Conservation (phyloP, 768 basidiomycete species). For the Inosperma sp. region DNA sequence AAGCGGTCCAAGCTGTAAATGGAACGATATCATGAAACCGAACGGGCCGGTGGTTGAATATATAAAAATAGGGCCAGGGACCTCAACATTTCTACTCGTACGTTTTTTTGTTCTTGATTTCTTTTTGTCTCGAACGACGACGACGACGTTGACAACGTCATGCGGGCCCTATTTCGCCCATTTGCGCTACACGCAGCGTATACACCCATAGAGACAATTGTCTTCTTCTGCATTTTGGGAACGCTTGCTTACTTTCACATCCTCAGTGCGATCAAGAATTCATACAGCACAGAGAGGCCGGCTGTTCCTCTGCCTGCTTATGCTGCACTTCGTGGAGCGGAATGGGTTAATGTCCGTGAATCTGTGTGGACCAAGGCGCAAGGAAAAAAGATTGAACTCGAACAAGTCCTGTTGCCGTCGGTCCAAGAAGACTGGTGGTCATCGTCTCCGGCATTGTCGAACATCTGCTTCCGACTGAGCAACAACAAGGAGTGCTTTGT, state of each 20-base stretch:
- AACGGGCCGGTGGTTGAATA: too few relatives aligned
- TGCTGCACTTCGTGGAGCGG: slow-evolving; percentile 46
- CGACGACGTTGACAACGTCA: too few relatives aligned
- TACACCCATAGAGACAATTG: slow-evolving; percentile 85
- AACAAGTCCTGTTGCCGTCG: slow-evolving; percentile 43
- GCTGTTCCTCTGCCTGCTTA: slow-evolving; percentile 47
- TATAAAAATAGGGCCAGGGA: too few relatives aligned
- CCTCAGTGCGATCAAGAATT: slow-evolving; percentile 80
- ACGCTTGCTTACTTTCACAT: slow-evolving; percentile 96
- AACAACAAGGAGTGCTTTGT: slow-evolving; percentile 19
- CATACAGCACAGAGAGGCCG: slow-evolving; percentile 46
- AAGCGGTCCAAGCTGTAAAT: too few relatives aligned
- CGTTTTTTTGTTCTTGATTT: too few relatives aligned
- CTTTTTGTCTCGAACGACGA: too few relatives aligned
- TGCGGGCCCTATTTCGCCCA: slow-evolving; percentile 62
- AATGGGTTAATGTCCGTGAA: slow-evolving; percentile 63
- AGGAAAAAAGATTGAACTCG: slow-evolving; percentile 26
- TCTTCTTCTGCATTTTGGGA: slow-evolving; percentile 81
- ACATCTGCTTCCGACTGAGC: too few relatives aligned
- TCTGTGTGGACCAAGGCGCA: slow-evolving; percentile 40
- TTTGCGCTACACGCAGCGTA: slow-evolving; percentile 70
- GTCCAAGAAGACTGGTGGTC: slow-evolving; percentile 60
- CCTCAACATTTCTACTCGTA: too few relatives aligned
- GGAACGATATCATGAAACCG: too few relatives aligned
- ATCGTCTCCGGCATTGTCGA: too few relatives aligned